A percentile compares a stretch with the other conserved stretches of the same genome.
Conservation (phyloP, 1,284 basidiomycete species). For the Malassezia obtusa region DNA sequence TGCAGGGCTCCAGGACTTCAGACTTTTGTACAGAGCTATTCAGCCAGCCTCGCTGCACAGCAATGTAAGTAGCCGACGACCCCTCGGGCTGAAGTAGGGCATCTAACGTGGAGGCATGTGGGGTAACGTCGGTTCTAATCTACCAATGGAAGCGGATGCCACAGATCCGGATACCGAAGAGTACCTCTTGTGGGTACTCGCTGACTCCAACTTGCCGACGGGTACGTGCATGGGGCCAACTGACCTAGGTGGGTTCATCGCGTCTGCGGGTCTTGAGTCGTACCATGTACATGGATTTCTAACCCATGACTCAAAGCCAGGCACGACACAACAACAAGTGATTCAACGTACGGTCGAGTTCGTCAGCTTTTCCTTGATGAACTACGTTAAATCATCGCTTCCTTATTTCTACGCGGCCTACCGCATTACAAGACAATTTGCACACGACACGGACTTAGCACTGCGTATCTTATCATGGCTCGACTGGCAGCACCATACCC, state of each 20-base stretch:
- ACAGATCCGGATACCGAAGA: too few relatives aligned
- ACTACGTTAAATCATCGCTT: conserved; percentile 6
- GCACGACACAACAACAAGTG: not conserved
- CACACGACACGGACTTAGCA: not conserved
- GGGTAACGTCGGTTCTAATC: too few relatives aligned
- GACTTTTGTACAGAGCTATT: too few relatives aligned
- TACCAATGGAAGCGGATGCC: conserved; percentile 1
- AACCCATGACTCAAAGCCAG: not conserved
- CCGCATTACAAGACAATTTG: not conserved
- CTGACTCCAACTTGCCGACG: conserved; percentile 45
- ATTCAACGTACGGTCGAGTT: not conserved
- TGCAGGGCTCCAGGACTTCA: too few relatives aligned
- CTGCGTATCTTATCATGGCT: conserved; percentile 46
- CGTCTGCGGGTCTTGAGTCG: conserved; percentile 83
- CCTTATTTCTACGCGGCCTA: conserved; percentile 8
- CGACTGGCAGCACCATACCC: conserved; percentile 70
- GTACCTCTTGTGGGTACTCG: conserved; percentile 36
- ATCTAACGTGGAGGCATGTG: too few relatives aligned
- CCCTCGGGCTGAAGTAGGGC: too few relatives aligned
- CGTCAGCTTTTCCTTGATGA: conserved; percentile 8
- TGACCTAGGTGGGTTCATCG: conserved; percentile 71
- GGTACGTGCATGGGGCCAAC: conserved; percentile 15
- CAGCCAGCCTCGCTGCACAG: too few relatives aligned
- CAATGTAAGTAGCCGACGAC: too few relatives aligned
- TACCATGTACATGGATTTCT: conserved; percentile 74